Evolutionary conservation across 148 eudicot species (phyloP).

Genomic region (Fallopia convolvulus): DNA sequence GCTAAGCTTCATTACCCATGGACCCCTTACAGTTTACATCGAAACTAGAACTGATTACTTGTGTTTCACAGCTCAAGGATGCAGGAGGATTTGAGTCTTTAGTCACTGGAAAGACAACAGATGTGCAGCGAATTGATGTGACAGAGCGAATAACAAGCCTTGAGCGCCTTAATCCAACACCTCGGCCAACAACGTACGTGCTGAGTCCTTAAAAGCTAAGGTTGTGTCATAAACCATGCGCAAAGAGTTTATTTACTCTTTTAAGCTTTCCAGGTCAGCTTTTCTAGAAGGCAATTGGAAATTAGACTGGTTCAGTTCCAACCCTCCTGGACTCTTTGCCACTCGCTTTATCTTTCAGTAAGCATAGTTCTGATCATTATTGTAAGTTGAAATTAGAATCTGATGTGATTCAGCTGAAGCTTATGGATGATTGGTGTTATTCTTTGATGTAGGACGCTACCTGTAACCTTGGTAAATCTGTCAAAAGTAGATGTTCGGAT

Average conservation of each 20-base stretch:
- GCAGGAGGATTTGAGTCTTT: conserved; percentile 82
- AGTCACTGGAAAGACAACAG: conserved; percentile 63
- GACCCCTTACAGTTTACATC: not conserved
- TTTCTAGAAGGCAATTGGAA: conserved; percentile 83
- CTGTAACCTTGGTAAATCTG: conserved; percentile 53
- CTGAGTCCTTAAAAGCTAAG: conserved; percentile 20
- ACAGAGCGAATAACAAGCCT: conserved; percentile 79
- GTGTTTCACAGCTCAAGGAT: conserved; percentile 56
- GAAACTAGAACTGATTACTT: not conserved
- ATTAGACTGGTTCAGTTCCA: conserved; percentile 82
- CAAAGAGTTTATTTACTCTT: conserved; percentile 26
- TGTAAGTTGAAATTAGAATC: not conserved
- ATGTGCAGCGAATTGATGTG: conserved; percentile 74
- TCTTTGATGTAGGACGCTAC: conserved; percentile 59
- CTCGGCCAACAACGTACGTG: conserved; percentile 97
- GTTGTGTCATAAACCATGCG: conserved; percentile 11
- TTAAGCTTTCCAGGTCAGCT: conserved; percentile 87
- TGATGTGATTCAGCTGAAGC: not conserved
- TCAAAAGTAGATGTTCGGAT: conserved; percentile 58
- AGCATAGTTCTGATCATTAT: conserved; percentile 18
- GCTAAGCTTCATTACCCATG: not conserved
- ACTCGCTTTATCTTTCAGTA: conserved; percentile 56
- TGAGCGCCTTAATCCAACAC: conserved; percentile 86
- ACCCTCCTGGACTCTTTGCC: conserved; percentile 56
- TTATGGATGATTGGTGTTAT: not conserved